Percentiles rank a stretch among this genome's conserved stretches.
phyloP scores from a whole-genome alignment of 306 rosid species.

The Acacia confusa region DNA sequence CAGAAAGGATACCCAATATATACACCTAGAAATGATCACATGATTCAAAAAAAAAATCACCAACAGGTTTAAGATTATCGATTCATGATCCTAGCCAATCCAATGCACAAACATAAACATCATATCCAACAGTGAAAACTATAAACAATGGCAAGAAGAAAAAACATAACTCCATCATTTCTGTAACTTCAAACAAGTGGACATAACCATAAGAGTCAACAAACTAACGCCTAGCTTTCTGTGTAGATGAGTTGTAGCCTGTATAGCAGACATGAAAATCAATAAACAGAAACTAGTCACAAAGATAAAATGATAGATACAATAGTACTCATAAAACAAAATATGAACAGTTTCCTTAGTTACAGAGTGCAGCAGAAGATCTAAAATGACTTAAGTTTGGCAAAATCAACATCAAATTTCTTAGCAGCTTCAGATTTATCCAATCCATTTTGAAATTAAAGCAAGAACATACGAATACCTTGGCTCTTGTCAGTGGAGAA shows the following conservation, averaged over 20 bases:
- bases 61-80: background rate
- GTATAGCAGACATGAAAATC: constrained; percentile 23
- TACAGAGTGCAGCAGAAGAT: too few species aligned
- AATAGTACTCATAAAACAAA: constrained; percentile 19
- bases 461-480: too few species aligned
- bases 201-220: constrained; percentile 1
- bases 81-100: background rate
- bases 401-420: too few species aligned
- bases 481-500: too few species aligned
- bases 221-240: background rate
- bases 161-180: background rate
- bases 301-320: constrained; percentile 11
- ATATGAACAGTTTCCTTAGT: constrained; percentile 25
- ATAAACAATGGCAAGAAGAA: background rate
- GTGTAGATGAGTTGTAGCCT: background rate
- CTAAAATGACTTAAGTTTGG: too few species aligned
- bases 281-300: constrained; percentile 16
- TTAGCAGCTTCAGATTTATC: too few species aligned
- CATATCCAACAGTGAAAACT: background rate
- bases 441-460: too few species aligned
- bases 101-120: background rate
- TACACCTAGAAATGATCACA: too few species aligned
- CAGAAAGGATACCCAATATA: too few species aligned
- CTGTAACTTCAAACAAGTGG: background rate
- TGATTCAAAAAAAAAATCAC: too few species aligned